Evolutionary conservation across 225 moss, liverwort and hornwort genomes (phyloP).

Genomic region (Pleurozium schreberi): DNA sequence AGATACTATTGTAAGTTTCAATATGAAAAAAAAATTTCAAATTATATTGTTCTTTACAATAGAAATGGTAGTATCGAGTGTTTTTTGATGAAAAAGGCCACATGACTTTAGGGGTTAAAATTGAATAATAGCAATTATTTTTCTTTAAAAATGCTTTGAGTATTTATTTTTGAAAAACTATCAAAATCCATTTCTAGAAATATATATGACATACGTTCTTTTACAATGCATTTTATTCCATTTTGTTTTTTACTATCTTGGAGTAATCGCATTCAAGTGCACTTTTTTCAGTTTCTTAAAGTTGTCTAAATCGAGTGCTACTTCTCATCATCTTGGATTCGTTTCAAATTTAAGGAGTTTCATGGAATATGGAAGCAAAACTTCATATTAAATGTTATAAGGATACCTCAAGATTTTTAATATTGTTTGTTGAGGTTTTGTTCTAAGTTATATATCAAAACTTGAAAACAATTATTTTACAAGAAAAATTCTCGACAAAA

Average conservation of each 20-base stretch:
- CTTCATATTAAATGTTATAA: neutral
- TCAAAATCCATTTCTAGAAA: neutral
- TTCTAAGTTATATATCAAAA: neutral
- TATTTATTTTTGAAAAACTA: too few species aligned
- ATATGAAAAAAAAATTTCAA: neutral
- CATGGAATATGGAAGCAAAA: neutral
- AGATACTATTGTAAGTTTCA: rapidly evolving
- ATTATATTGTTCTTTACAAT: neutral
- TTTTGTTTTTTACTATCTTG: neutral
- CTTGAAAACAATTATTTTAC: neutral
- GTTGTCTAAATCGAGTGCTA: neutral
- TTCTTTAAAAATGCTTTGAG: neutral
- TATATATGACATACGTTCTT: neutral
- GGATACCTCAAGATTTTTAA: neutral
- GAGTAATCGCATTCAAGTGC: neutral
- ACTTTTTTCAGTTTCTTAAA: neutral
- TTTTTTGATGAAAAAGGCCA: neutral
- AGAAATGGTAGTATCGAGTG: neutral
- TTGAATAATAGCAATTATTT: neutral
- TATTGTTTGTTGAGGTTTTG: neutral
- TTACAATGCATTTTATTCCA: too few species aligned
- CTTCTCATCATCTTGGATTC: neutral
- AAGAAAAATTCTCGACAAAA: too few species aligned
- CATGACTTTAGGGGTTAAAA: neutral
- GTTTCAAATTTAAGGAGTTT: neutral